Evolutionary conservation across 208 protist species (phyloP), one percentile per base, ranked within the genome.

Genomic region (Trypanosoma platydactyli): DNA sequence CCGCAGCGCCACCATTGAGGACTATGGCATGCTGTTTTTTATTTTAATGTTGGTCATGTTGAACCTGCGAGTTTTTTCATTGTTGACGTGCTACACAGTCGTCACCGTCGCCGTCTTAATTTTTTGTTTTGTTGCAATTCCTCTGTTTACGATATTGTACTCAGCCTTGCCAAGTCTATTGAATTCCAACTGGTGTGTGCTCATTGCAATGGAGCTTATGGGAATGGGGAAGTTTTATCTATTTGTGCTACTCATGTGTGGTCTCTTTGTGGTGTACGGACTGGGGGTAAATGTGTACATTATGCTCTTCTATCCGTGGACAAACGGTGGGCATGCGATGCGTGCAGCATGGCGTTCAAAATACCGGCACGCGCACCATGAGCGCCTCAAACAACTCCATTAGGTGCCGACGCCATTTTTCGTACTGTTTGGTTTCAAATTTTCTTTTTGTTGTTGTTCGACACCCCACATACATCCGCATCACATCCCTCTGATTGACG

Each of bases 21-120:
- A 88, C 46, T 89, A 90, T 61, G 83, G 87, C 53, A 54, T 65
- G 30, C 70, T 77, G 16, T 89, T 85, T 64, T 93, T 89, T 71
- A 87, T 84, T 7, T 80, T 89, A 74, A 59, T 93, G 58, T 70
- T 87, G 22, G 51, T 90, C 29, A 64, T 93, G 30, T 50, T 73
- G 18, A 81, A 93, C 66, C 68, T 93, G 16, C 87, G 84, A 5
- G 83, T 68, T 1, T 64, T 41, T 92, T 15, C 71, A n/a, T n/a
- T n/a, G n/a, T n/a, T n/a, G n/a, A n/a, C n/a, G n/a, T n/a, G n/a
- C n/a, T n/a, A n/a, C n/a, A n/a, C n/a, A n/a, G n/a, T n/a, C n/a
- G n/a, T n/a, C n/a, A n/a, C n/a, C n/a, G n/a, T n/a, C n/a, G n/a
- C n/a, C n/a, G n/a, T n/a, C n/a, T n/a, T n/a, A n/a, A n/a, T n/a